Percentiles rank a stretch among this genome's conserved stretches.
These are phyloP conservation scores for Leishmania amazonensis DNA, from an alignment of 208 protist genomes.

Conservation along the genomic window DNA sequence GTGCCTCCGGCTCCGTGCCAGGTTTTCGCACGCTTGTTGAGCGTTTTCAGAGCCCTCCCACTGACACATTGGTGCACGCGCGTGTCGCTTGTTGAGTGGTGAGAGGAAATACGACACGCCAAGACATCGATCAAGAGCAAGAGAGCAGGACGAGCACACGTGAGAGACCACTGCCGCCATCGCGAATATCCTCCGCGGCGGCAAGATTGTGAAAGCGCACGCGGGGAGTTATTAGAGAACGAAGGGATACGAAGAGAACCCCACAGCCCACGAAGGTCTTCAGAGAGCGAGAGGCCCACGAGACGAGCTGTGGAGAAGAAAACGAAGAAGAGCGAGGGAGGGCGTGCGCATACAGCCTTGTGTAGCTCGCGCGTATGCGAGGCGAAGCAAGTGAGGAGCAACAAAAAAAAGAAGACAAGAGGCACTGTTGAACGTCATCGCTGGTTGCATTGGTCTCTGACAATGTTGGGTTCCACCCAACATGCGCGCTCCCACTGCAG, in stretches of 20 bases:
- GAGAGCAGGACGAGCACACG: not conserved
- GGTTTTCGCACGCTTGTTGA: not conserved
- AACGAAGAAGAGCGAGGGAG: not conserved
- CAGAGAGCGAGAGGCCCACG: not conserved
- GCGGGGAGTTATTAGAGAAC: not conserved
- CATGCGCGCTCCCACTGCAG: not conserved
- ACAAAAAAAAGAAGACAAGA: not conserved
- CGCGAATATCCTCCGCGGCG: not conserved
- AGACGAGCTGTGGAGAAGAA: not conserved
- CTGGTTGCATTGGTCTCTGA: not conserved
- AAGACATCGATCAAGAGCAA: not conserved
- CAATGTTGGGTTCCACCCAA: not conserved
- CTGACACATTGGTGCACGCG: not conserved
- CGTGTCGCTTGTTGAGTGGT: not conserved
- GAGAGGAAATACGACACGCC: not conserved
- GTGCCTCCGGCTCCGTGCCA: not conserved
- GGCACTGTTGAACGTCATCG: not conserved
- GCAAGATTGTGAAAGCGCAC: not conserved
- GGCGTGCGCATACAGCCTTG: not conserved
- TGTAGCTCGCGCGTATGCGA: not conserved
- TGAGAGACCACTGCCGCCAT: not conserved
- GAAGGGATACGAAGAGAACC: not conserved
- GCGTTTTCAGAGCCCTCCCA: not conserved
- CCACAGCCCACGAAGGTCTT: not conserved
- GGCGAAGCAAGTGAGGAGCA: not conserved